These are phyloP conservation scores for Dictyostelium discoideum DNA, from an alignment of 78 protist species.

Conservation along the genomic window dicty_2.7 NC_007090.3:3554501-3555000, in stretches of 20 bases:
- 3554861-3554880: conserved; percentile 92
- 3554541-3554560: conserved; percentile 41
- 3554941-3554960: conserved; percentile 64
- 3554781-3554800: conserved; percentile 94
- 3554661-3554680: conserved; percentile 90
- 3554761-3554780: conserved; percentile 90
- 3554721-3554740: conserved; percentile 86
- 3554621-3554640: conserved; percentile 72
- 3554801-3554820: conserved; percentile 85
- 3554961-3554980: conserved; percentile 45
- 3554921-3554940: conserved; percentile 90
- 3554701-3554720: conserved; percentile 85
- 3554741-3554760: conserved; percentile 90
- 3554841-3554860: conserved; percentile 94
- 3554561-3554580: conserved; percentile 75
- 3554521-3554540: neutral
- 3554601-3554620: conserved; percentile 74
- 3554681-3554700: conserved; percentile 92
- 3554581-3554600: conserved; percentile 69
- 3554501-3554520: neutral
- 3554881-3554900: conserved; percentile 89
- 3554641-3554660: conserved; percentile 52
- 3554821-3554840: conserved; percentile 91
- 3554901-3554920: conserved; percentile 91
- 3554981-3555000: conserved; percentile 41